These are phyloP conservation scores for Hyaloscypha hepaticicola DNA, from an alignment of 495 filamentous ascomycete genomes.

Conservation along the genomic window DNA sequence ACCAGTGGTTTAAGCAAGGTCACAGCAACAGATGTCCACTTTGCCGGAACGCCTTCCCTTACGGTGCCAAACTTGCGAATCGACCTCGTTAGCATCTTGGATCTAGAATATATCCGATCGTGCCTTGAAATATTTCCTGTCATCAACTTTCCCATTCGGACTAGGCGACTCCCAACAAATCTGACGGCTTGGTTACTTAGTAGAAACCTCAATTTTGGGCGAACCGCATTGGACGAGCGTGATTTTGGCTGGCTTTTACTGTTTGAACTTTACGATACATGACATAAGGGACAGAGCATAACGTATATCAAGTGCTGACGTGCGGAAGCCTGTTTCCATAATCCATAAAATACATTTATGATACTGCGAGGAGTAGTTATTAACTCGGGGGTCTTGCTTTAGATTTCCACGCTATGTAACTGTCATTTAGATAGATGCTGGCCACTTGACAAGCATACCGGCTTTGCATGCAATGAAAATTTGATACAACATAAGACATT, in stretches of 20 bases:
- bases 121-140: too few species aligned
- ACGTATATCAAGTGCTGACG: neutral
- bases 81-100: neutral
- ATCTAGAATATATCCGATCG: neutral
- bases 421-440: neutral
- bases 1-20: constrained; percentile 94
- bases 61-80: neutral
- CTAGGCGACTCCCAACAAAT: too few species aligned
- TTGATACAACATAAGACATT: neutral
- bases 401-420: neutral
- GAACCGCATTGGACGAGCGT: too few species aligned
- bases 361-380: neutral
- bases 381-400: neutral
- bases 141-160: too few species aligned
- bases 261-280: neutral
- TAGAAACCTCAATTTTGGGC: too few species aligned
- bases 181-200: too few species aligned
- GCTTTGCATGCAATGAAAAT: neutral
- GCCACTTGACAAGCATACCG: neutral
- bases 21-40: constrained; percentile 87
- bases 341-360: neutral
- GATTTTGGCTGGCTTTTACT: neutral
- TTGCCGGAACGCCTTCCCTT: constrained; percentile 64
- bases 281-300: neutral
- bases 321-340: neutral